These are phyloP conservation scores for Penicillium arizonense DNA, from an alignment of 495 filamentous ascomycete genomes.

Conservation along the genomic window DNA sequence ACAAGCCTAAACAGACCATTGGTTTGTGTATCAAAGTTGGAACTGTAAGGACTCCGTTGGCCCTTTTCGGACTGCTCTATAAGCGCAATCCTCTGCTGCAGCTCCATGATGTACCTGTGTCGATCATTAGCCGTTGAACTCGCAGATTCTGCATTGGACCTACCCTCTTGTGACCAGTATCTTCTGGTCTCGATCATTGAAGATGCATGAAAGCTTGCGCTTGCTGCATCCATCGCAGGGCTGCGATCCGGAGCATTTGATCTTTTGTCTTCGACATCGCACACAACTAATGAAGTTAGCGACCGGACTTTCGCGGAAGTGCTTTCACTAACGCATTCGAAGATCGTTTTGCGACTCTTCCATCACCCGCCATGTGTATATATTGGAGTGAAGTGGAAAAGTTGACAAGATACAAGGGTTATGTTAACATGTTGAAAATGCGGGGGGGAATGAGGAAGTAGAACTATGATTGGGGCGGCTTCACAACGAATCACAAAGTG, in stretches of 20 bases:
- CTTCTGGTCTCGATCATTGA: constrained; percentile 43
- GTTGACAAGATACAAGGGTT: too few species aligned
- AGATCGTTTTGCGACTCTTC: constrained; percentile 35
- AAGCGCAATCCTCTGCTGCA: constrained; percentile 32
- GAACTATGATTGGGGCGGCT: too few species aligned
- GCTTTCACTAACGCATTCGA: constrained; percentile 33
- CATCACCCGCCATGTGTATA: constrained; percentile 17
- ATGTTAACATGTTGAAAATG: background rate
- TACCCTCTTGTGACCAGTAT: constrained; percentile 42
- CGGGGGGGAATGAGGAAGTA: background rate
- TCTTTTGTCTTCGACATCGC: constrained; percentile 46
- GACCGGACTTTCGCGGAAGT: background rate
- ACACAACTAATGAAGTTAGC: constrained; percentile 27
- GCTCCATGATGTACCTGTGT: constrained; percentile 36
- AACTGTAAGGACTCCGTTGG: constrained; percentile 12
- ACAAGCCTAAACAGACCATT: background rate
- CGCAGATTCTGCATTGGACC: background rate
- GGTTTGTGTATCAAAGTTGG: constrained; percentile 5
- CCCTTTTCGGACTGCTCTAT: constrained; percentile 22
- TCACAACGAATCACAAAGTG: too few species aligned
- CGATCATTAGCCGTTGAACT: background rate
- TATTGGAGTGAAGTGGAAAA: background rate
- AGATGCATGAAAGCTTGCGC: constrained; percentile 38
- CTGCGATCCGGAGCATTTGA: constrained; percentile 42
- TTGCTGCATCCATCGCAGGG: constrained; percentile 44